Evolutionary conservation across 345 rosid species (phyloP).

Genomic region (Abelmoschus esculentus): DNA sequence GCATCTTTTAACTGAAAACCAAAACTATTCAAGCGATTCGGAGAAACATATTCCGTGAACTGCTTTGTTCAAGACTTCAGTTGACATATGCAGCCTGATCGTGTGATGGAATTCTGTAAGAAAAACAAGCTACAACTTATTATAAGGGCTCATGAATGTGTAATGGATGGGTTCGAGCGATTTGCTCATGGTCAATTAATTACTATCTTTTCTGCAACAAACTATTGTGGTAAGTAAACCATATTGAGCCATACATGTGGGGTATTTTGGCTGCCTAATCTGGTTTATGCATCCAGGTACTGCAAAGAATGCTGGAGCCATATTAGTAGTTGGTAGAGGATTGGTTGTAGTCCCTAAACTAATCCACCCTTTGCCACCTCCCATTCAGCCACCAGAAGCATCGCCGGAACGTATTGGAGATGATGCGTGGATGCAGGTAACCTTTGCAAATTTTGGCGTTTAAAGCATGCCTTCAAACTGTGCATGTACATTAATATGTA

Average conservation of each 20-base stretch:
- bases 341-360: conserved; percentile 92
- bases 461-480: neutral
- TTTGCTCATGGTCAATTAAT: conserved; percentile 99
- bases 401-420: conserved; percentile 77
- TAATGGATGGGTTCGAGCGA: conserved; percentile 99
- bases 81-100: conserved; percentile 72
- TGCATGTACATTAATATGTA: neutral
- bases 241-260: neutral
- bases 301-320: conserved; percentile 98
- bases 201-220: conserved; percentile 93
- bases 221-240: conserved; percentile 75
- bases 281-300: conserved; percentile 49
- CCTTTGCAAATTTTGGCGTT: neutral
- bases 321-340: conserved; percentile 91
- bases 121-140: conserved; percentile 86
- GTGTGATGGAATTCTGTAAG: conserved; percentile 95
- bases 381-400: conserved; percentile 79
- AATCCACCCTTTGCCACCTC: conserved; percentile 98
- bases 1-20: neutral
- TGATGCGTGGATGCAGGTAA: conserved; percentile 97
- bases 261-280: conserved; percentile 14
- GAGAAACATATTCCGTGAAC: neutral
- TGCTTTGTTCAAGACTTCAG: neutral
- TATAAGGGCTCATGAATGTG: conserved; percentile 96
- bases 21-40: neutral